phyloP scores from a whole-genome alignment of 805 yeast species.

The Torulaspora maleeae region DNA sequence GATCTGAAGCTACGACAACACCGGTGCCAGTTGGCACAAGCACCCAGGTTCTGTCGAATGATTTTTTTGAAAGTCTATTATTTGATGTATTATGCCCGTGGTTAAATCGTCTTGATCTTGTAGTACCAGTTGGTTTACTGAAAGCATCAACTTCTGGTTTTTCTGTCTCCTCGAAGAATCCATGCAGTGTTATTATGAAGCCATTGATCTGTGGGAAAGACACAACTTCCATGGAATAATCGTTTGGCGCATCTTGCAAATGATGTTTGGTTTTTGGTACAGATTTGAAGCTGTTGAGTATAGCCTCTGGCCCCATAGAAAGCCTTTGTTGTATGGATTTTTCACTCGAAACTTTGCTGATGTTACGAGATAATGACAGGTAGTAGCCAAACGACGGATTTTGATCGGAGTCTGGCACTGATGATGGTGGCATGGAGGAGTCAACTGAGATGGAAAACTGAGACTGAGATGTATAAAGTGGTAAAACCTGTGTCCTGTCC shows the following conservation, averaged over 20 bases:
- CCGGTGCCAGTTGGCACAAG: constrained; percentile 66
- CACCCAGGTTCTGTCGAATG: constrained; percentile 84
- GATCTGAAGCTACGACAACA: constrained; percentile 78
- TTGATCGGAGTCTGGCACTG: constrained; percentile 33
- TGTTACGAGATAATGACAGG: constrained; percentile 69
- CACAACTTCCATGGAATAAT: constrained; percentile 74
- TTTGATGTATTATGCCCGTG: constrained; percentile 32
- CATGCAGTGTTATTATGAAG: constrained; percentile 75
- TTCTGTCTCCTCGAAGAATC: constrained; percentile 68
- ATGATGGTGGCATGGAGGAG: constrained; percentile 55
- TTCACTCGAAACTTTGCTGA: constrained; percentile 53
- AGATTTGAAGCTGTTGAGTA: constrained; percentile 54
- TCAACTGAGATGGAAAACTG: constrained; percentile 81
- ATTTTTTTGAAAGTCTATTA: constrained; percentile 50
- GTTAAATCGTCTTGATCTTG: constrained; percentile 28
- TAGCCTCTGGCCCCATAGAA: constrained; percentile 63
- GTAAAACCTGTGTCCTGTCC: constrained; percentile 62
- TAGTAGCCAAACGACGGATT: constrained; percentile 59
- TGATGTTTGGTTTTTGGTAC: constrained; percentile 79
- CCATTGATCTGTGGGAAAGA: constrained; percentile 70
- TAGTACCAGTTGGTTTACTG: constrained; percentile 19
- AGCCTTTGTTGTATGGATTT: constrained; percentile 56
- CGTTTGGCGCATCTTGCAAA: constrained; percentile 54
- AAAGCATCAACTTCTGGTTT: constrained; percentile 44
- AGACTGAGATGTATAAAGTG: constrained; percentile 75